phyloP scores from a whole-genome alignment of 148 eudicot genomes.

The Vaccinium corymbosum region DNA sequence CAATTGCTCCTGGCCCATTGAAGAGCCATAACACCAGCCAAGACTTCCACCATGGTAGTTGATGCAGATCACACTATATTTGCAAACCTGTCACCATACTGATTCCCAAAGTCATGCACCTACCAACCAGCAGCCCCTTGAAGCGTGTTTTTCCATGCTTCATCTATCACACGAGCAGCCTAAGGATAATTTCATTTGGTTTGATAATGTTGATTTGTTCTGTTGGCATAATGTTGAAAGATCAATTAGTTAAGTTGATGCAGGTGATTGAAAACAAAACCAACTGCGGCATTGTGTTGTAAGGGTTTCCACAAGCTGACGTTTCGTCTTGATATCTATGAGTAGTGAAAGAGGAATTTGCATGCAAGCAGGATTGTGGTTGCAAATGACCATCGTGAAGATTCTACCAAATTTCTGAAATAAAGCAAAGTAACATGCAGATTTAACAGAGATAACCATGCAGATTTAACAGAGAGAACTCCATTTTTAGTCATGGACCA shows the following conservation, averaged over 20 bases:
- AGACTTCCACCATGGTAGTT: neutral
- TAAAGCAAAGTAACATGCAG: neutral
- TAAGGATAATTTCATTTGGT: too few relatives aligned
- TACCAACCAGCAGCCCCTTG: neutral
- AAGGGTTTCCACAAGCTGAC: too few relatives aligned
- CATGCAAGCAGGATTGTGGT: too few relatives aligned
- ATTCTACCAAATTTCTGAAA: neutral
- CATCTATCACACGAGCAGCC: neutral
- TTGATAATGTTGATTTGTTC: too few relatives aligned
- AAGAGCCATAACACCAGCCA: neutral
- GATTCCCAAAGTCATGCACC: too few relatives aligned
- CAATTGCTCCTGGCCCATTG: neutral
- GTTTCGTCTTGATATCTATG: too few relatives aligned
- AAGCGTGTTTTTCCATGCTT: neutral
- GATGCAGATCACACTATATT: neutral
- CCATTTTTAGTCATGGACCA: neutral
- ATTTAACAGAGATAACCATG: neutral
- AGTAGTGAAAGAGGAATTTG: too few relatives aligned
- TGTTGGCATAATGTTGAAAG: too few relatives aligned
- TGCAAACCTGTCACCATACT: too few relatives aligned
- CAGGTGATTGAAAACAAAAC: too few relatives aligned
- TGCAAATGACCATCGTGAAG: neutral
- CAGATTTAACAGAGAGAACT: neutral
- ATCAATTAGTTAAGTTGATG: too few relatives aligned
- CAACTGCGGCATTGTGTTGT: too few relatives aligned